A percentile compares a stretch with the other conserved stretches of the same genome.
These are phyloP conservation scores for Phytophthora fragariaefolia DNA, from an alignment of 352 stramenopile species.

Conservation along the genomic window DNA sequence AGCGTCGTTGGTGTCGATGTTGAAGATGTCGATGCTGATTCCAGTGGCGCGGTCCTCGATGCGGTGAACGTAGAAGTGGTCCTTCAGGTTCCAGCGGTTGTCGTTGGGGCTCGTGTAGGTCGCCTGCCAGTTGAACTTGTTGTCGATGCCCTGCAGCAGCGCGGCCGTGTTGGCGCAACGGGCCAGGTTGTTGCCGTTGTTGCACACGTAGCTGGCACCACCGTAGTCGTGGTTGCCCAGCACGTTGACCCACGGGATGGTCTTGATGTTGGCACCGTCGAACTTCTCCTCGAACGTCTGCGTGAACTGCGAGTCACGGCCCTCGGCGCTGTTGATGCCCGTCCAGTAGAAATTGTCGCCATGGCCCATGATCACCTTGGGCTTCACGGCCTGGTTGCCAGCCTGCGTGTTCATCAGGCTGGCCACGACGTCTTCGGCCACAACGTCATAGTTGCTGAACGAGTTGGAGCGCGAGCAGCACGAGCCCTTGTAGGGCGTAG, in stretches of 20 bases:
- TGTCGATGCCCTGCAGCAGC: not conserved
- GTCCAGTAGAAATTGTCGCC: constrained; percentile 1
- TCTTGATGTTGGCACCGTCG: constrained; percentile 1
- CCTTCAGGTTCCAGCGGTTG: constrained; percentile 5
- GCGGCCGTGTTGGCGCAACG: not conserved
- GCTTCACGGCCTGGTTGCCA: not conserved
- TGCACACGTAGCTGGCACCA: not conserved
- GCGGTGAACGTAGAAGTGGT: constrained; percentile 5
- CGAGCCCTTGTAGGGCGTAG: not conserved
- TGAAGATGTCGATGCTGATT: not conserved
- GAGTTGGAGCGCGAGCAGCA: not conserved
- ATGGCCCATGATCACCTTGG: not conserved
- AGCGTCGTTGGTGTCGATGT: not conserved
- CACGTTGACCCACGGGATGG: constrained; percentile 1
- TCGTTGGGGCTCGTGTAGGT: constrained; percentile 4
- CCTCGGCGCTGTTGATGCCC: not conserved
- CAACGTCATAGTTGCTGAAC: not conserved
- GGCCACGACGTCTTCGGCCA: not conserved
- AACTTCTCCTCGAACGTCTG: constrained; percentile 3
- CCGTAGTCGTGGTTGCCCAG: constrained; percentile 9
- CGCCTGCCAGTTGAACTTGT: not conserved
- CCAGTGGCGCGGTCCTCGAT: not conserved
- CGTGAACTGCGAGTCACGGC: not conserved
- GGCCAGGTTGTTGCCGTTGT: not conserved
- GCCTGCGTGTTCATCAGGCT: not conserved